These are phyloP conservation scores for Boletus pseudopeckii DNA, from an alignment of 768 basidiomycete genomes.

Conservation along the genomic window DNA sequence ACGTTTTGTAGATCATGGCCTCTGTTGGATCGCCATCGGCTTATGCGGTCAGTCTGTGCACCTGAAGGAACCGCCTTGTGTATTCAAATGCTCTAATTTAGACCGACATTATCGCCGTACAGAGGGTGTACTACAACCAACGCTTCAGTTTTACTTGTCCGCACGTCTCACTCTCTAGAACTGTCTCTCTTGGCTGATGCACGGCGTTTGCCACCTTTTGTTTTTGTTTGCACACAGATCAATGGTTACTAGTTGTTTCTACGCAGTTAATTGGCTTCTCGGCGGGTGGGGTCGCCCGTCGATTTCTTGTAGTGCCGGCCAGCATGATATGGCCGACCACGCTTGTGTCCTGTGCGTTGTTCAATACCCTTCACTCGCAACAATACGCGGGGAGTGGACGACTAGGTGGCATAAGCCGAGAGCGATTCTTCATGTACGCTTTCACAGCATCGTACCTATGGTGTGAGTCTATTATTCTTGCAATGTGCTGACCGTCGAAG, in stretches of 20 bases:
- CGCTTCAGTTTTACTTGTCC: conserved; percentile 56
- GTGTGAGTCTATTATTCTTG: conserved; percentile 41
- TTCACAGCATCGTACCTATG: conserved; percentile 56
- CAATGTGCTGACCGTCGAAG: not conserved
- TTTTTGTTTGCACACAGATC: conserved; percentile 41
- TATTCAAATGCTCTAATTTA: conserved; percentile 10
- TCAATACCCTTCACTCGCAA: conserved; percentile 76
- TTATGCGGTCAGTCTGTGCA: conserved; percentile 46
- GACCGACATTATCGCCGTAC: conserved; percentile 75
- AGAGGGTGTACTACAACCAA: conserved; percentile 69
- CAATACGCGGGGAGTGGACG: conserved; percentile 61
- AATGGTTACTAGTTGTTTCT: conserved; percentile 77
- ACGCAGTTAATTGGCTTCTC: conserved; percentile 82
- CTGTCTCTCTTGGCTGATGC: conserved; percentile 1
- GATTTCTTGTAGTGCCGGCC: conserved; percentile 65
- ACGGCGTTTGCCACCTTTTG: not conserved
- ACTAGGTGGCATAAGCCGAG: conserved; percentile 64
- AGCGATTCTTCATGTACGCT: conserved; percentile 71
- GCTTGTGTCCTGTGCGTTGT: conserved; percentile 69
- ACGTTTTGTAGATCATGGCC: conserved; percentile 46
- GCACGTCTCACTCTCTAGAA: conserved; percentile 12
- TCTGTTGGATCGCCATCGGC: conserved; percentile 57
- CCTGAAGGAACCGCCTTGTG: not conserved
- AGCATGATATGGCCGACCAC: conserved; percentile 74
- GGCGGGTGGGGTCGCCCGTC: conserved; percentile 68